phyloP scores from a whole-genome alignment of 2,329 filamentous ascomycete species.

The Aspergillus candidus region DNA sequence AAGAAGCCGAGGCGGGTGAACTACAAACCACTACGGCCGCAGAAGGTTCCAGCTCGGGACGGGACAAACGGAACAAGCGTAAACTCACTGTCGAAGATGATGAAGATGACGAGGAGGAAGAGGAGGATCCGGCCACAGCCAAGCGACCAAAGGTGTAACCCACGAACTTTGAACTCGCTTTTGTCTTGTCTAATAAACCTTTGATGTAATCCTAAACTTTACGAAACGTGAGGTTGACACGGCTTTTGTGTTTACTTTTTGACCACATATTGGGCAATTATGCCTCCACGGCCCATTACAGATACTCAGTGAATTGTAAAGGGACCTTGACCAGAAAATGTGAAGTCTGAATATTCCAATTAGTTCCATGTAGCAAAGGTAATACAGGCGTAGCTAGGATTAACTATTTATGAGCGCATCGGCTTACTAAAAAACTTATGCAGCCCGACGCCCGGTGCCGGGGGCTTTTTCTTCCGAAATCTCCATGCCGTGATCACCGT shows the following conservation, averaged over 20 bases:
- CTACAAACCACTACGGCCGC: slow-evolving; percentile 22
- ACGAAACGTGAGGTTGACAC: neutral
- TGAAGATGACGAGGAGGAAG: slow-evolving; percentile 22
- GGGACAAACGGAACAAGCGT: slow-evolving; percentile 15
- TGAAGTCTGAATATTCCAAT: no score
- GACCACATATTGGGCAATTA: no score
- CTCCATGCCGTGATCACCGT: slow-evolving; percentile 9
- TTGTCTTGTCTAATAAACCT: slow-evolving; percentile 3
- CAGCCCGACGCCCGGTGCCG: neutral
- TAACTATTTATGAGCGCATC: no score
- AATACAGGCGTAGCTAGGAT: neutral
- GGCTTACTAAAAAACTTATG: neutral
- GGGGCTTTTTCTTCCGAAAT: slow-evolving; percentile 6
- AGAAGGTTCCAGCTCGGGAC: slow-evolving; percentile 8
- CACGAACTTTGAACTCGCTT: neutral
- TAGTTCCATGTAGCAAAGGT: no score
- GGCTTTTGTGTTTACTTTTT: no score
- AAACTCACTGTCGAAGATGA: slow-evolving; percentile 19
- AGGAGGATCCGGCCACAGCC: slow-evolving; percentile 11
- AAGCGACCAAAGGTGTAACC: slow-evolving; percentile 31
- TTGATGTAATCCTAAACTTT: slow-evolving; percentile 8
- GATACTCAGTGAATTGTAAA: no score
- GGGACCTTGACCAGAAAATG: no score
- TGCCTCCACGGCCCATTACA: no score
- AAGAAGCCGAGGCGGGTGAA: slow-evolving; percentile 18